Conservation (phyloP, 176 grass and related monocot species). For the Carex cristatella region DNA sequence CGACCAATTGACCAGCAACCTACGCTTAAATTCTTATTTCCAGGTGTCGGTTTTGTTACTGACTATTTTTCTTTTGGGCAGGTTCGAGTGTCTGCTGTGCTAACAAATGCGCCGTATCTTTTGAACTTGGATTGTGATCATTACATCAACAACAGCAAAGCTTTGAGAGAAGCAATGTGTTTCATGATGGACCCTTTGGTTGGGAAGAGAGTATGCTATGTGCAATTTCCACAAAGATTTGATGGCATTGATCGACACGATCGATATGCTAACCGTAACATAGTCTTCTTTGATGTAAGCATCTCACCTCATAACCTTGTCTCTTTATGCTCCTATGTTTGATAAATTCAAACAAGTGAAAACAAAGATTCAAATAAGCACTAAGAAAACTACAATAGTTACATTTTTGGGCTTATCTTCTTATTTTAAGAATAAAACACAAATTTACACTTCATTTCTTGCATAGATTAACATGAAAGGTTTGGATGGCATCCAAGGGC, state of each 20-base stretch:
- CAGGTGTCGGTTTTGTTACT: background rate
- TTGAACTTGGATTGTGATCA: slow-evolving; percentile 97
- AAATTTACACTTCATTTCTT: background rate
- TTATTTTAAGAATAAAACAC: background rate
- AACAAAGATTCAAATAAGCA: background rate
- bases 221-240: slow-evolving; percentile 89
- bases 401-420: background rate
- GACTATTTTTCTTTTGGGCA: slow-evolving; percentile 21
- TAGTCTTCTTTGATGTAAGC: slow-evolving; percentile 94
- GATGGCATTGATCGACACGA: slow-evolving; percentile 87
- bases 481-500: slow-evolving; percentile 94
- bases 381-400: background rate
- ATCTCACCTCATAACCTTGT: background rate
- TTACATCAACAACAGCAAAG: slow-evolving; percentile 91
- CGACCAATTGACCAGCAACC: background rate
- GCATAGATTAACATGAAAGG: slow-evolving; percentile 96
- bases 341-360: background rate
- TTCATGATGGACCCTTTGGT: slow-evolving; percentile 97
- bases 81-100: slow-evolving; percentile 86
- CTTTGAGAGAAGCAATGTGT: slow-evolving; percentile 85
- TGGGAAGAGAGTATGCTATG: slow-evolving; percentile 80
- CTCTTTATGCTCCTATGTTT: background rate
- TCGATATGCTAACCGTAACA: slow-evolving; percentile 86
- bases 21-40: background rate
- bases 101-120: slow-evolving; percentile 72